phyloP scores from a whole-genome alignment of 2,329 filamentous ascomycete genomes.

The Colletotrichum salicis region DNA sequence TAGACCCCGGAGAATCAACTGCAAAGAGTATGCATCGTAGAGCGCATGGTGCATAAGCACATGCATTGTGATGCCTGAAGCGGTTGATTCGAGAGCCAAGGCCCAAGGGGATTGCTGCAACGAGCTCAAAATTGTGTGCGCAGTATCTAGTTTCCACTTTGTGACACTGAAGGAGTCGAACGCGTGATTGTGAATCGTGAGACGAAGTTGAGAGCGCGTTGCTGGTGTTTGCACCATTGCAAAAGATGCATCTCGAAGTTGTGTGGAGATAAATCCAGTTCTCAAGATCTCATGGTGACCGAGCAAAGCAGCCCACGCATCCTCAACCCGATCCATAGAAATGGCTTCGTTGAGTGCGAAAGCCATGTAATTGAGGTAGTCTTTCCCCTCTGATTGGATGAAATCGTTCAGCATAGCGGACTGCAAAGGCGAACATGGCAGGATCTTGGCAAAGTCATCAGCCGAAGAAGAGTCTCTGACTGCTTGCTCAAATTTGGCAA shows the following conservation, averaged over 20 bases:
- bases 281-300: constrained; percentile 76
- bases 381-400: constrained; percentile 69
- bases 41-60: constrained; percentile 79
- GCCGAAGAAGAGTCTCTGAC: constrained; percentile 39
- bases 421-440: constrained; percentile 85
- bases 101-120: constrained; percentile 72
- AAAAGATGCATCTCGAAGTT: constrained; percentile 71
- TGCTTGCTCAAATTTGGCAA: constrained; percentile 50
- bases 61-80: constrained; percentile 48
- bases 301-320: constrained; percentile 69
- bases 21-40: constrained; percentile 84
- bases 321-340: constrained; percentile 52
- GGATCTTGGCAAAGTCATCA: constrained; percentile 63
- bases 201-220: constrained; percentile 31
- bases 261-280: constrained; percentile 75
- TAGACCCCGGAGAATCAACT: constrained; percentile 72
- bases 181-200: constrained; percentile 33
- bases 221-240: constrained; percentile 75
- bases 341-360: constrained; percentile 59
- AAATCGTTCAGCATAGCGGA: constrained; percentile 83
- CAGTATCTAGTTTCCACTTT: constrained; percentile 50
- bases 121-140: constrained; percentile 48
- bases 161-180: constrained; percentile 43
- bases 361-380: constrained; percentile 81
- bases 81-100: constrained; percentile 57